Evolutionary conservation across 2,329 filamentous ascomycete species (phyloP), one percentile per base, ranked within the genome.

Genomic region (Trichoderma breve): DNA sequence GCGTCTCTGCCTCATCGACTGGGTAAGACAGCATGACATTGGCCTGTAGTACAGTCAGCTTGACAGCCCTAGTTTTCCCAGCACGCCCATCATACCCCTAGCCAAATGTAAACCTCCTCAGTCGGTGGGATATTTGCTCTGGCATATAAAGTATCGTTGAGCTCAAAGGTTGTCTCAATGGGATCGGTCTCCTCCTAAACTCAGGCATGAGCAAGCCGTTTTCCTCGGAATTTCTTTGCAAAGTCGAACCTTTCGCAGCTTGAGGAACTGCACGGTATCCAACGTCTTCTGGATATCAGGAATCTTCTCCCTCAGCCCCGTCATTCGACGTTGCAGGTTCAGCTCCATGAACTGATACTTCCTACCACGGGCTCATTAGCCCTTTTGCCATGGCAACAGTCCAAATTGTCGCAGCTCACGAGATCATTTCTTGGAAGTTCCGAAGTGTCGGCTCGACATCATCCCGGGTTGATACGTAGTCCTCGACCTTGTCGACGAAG

Each of bases 321-420:
- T 86, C 68, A 93, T 91, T 62, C 96, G 89, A 74, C 94, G 89
- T 81, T 97, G 92, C 72, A 96, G 93, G 82, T 97, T 98, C 80
- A 92, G 86, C 84, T 98, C 94, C 96, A 99, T 99, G 84, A 98
- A 99, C 82, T 98, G 96, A 85, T 99, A 99, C 87, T 99, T 99
- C 77, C 94, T 97, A 80, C 81, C 69, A 53, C 69, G 69, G 71
- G 71, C 72, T 51, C 39, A 71, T 73, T 71, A 73, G 68, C 69
- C 69, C 70, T 64, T 60, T 65, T 68, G 24, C 72, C 55, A 58
- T 47, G 26, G 57, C 43, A 62, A 34, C 55, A 34, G 28, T 53
- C 51, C 39, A 55, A 14, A 9, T 32, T 65, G 36, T 70, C 34
- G 66, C 39, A 11, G 74, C 88, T 82, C 87, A 96, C 93, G 93